Conservation (phyloP, 192 early-diverging fungal species). For the Gryganskiella cystojenkinii region DNA sequence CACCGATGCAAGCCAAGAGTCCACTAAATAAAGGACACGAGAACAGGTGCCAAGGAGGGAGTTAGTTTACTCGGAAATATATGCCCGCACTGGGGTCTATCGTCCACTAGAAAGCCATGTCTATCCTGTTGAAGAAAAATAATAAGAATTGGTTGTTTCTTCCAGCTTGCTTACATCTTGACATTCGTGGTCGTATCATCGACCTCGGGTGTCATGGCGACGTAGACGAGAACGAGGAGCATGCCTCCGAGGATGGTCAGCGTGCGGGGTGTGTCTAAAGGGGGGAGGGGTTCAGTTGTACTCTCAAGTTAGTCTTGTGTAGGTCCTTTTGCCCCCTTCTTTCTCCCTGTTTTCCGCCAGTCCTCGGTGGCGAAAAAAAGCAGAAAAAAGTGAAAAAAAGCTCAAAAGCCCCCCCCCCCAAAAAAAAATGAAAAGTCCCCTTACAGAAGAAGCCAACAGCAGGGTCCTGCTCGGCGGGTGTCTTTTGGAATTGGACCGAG, state of each 20-base stretch:
- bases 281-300: not conserved
- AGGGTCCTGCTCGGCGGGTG: constrained; percentile 41
- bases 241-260: constrained; percentile 62
- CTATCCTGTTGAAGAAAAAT: too few species aligned
- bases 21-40: constrained; percentile 50
- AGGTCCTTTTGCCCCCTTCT: too few species aligned
- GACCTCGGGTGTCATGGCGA: constrained; percentile 60
- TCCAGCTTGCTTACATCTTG: constrained; percentile 58
- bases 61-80: too few species aligned
- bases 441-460: constrained; percentile 52
- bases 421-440: not conserved
- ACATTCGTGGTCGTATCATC: constrained; percentile 64
- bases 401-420: not conserved
- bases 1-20: constrained; percentile 55
- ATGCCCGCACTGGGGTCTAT: too few species aligned
- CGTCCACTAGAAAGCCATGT: too few species aligned
- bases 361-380: not conserved
- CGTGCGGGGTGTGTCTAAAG: constrained; percentile 64
- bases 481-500: constrained; percentile 45
- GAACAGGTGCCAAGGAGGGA: not conserved
- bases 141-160: too few species aligned
- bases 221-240: constrained; percentile 63
- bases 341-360: not conserved
- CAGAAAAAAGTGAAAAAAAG: not conserved
- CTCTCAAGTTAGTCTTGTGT: too few species aligned